Evolutionary conservation across 305 asterid genomes (phyloP).

Genomic region (Ilex paraguariensis): DNA sequence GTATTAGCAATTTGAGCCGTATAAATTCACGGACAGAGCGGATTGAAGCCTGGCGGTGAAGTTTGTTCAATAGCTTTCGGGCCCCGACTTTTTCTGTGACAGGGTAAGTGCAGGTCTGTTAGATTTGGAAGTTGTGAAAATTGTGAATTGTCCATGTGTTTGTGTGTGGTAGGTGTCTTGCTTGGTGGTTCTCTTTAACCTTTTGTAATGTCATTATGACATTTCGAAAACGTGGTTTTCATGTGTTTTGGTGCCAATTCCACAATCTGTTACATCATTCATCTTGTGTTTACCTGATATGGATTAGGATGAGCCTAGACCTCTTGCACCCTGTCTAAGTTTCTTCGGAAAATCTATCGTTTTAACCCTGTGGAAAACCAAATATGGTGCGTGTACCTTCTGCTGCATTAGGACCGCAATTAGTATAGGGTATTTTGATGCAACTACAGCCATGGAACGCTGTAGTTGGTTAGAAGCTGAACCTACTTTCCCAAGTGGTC

Average conservation of each 20-base stretch:
- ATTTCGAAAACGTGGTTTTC: slow-evolving; percentile 14
- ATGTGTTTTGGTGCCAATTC: slow-evolving; percentile 8
- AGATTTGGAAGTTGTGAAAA: slow-evolving; percentile 20
- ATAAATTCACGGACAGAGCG: slow-evolving; percentile 66
- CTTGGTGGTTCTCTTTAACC: slow-evolving; percentile 17
- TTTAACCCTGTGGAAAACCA: too few species aligned
- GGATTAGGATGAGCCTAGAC: background rate
- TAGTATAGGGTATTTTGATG: too few species aligned
- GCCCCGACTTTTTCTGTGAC: slow-evolving; percentile 8
- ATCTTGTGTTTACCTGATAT: background rate
- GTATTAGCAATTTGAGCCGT: slow-evolving; percentile 74
- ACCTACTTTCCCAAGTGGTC: slow-evolving; percentile 12
- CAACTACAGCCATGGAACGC: slow-evolving; percentile 2
- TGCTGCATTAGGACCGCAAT: too few species aligned
- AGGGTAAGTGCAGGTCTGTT: slow-evolving; percentile 9
- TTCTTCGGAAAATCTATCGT: too few species aligned
- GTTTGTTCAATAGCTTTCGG: slow-evolving; percentile 3
- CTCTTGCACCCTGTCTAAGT: background rate
- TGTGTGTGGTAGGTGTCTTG: slow-evolving; percentile 9
- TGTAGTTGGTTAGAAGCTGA: background rate
- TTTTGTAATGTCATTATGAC: slow-evolving; percentile 18
- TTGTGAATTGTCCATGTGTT: slow-evolving; percentile 23
- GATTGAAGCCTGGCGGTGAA: slow-evolving; percentile 80
- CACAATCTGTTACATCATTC: background rate
- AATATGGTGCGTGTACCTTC: too few species aligned